Base-by-base conservation (phyloP, 441 rosid genomes). In the Pelargonium citronellum region DNA sequence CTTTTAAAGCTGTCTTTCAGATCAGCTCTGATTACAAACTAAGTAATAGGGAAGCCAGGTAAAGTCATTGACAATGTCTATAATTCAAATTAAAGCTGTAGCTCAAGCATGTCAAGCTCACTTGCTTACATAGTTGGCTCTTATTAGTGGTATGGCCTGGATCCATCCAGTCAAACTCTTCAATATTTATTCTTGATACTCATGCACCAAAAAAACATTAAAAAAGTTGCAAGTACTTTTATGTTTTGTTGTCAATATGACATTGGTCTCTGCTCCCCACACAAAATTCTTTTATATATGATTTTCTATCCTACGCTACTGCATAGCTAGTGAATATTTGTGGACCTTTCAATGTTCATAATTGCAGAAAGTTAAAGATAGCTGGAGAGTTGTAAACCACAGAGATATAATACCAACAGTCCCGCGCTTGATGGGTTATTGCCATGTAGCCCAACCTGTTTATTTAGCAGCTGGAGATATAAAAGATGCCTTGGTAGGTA, bases 401-500 rank as follows among this genome's bases (percentile, higher is more conserved):
- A 88, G 98, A 86, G 98, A 94, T 82, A 91, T 94, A 77, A 91
- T 94, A 77, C 98, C 97, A 16, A 85, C 98, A 12, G 87, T 94
- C 46, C 97, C 98, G 49, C 96, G 92, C 66, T 81, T 91, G 77
- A 94, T 91, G 98, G 98, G 98, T 66, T 94, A 94, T 74, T 91
- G 93, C 83, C 98, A 94, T 69, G 97, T 94, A 34, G 98, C 97
- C 69, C 93, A 85, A 61, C 98, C 97, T 66, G 82, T 94, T 66
- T 94, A 90, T 85, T 83, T 94, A 63, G 88, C 87, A 39, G 82
- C 91, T 71, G 96, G 96, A 79, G 85, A 78, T 41, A 67, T 87
- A 51, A 74, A 17, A 71, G 87, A 86, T 69, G 81, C 88, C 71
- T 78, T 87, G 91, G 96, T 94, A 70, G 71, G 88, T 72, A 15